Evolutionary conservation across 2,329 filamentous ascomycete species (phyloP).

Genomic region (Cercospora sesami): DNA sequence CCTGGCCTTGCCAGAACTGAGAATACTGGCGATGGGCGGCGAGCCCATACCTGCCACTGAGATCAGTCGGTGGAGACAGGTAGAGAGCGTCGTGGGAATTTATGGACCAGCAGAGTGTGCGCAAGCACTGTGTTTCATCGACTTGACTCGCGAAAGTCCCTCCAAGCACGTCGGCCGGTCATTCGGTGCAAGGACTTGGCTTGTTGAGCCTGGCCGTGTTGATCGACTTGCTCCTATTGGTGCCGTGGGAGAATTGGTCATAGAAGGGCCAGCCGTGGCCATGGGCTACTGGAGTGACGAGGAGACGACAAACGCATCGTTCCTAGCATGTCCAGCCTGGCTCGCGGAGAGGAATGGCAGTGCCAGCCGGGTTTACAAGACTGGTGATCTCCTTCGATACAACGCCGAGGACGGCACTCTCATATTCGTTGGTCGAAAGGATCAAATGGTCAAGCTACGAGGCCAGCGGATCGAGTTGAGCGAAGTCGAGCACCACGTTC

Average conservation of each 20-base stretch:
- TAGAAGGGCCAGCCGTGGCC: constrained; percentile 15
- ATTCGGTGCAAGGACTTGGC: constrained; percentile 14
- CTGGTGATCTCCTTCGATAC: constrained; percentile 60
- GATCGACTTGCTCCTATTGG: constrained; percentile 37
- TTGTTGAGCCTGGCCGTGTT: constrained; percentile 14
- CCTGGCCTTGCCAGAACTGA: neutral
- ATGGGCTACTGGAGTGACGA: constrained; percentile 21
- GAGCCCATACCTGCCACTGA: constrained; percentile 44
- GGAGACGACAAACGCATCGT: neutral
- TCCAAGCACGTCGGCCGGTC: constrained; percentile 10
- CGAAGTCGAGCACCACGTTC: constrained; percentile 59
- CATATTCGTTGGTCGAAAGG: constrained; percentile 62
- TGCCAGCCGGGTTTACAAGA: constrained; percentile 33
- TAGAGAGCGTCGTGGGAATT: constrained; percentile 44
- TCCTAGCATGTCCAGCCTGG: constrained; percentile 4
- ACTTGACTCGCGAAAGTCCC: constrained; percentile 3
- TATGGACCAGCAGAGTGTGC: constrained; percentile 47
- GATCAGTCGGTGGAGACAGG: constrained; percentile 42
- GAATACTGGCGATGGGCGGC: constrained; percentile 31
- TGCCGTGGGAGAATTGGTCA: constrained; percentile 14
- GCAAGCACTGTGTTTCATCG: constrained; percentile 11
- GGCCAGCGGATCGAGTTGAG: constrained; percentile 74
- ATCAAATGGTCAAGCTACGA: constrained; percentile 75
- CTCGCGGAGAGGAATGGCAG: constrained; percentile 39
- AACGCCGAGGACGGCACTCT: constrained; percentile 49